Evolutionary conservation across 306 rosid genomes (phyloP).

Genomic region (Prunus fruticosa): DNA sequence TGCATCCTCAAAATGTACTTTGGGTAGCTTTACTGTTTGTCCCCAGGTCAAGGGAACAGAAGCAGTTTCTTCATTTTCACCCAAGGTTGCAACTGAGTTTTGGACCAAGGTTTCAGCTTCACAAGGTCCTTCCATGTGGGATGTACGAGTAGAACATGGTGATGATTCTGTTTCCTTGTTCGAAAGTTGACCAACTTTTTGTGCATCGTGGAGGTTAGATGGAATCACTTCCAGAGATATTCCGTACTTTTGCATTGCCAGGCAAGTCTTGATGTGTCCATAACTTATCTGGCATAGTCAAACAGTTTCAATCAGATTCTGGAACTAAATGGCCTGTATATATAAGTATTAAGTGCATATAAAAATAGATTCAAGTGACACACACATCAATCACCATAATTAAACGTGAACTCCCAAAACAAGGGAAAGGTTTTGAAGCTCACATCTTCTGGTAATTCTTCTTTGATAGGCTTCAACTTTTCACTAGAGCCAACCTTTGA

Average conservation of each 20-base stretch:
- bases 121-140: slow-evolving; percentile 16
- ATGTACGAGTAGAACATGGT: slow-evolving; percentile 17
- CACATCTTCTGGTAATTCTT: slow-evolving; percentile 78
- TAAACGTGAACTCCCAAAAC: not conserved
- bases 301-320: slow-evolving; percentile 25
- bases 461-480: slow-evolving; percentile 83
- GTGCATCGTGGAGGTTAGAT: slow-evolving; percentile 17
- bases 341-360: not conserved
- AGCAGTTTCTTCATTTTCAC: slow-evolving; percentile 26
- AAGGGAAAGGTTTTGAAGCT: slow-evolving; percentile 30
- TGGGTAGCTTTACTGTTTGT: slow-evolving; percentile 23
- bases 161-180: slow-evolving; percentile 26
- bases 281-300: slow-evolving; percentile 55
- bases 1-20: slow-evolving; percentile 25
- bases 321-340: not conserved
- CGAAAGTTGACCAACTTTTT: slow-evolving; percentile 25
- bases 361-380: not conserved
- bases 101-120: slow-evolving; percentile 20
- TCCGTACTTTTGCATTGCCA: slow-evolving; percentile 53
- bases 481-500: slow-evolving; percentile 70
- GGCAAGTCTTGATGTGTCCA: slow-evolving; percentile 58
- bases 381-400: slow-evolving; percentile 8
- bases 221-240: slow-evolving; percentile 34
- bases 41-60: slow-evolving; percentile 27
- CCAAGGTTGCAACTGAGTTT: slow-evolving; percentile 10